These are phyloP conservation scores for Quercus tomentella DNA, from an alignment of 331 rosid species.

Conservation along the genomic window DNA sequence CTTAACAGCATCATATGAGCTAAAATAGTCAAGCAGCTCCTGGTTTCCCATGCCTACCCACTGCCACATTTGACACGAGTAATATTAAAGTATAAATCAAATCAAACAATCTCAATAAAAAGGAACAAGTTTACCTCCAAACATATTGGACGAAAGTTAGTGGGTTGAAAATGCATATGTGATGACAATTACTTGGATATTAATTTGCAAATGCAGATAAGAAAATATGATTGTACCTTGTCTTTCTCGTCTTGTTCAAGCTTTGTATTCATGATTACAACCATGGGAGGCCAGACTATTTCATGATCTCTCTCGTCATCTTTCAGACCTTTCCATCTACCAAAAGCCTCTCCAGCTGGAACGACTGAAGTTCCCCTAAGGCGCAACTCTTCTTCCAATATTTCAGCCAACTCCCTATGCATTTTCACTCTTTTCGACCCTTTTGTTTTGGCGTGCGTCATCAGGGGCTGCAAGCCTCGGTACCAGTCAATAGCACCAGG, in stretches of 20 bases:
- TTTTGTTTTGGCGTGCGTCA: conserved; percentile 89
- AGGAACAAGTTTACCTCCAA: neutral
- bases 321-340: conserved; percentile 81
- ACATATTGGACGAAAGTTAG: too few species aligned
- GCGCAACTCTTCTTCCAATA: conserved; percentile 78
- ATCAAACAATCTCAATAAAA: neutral
- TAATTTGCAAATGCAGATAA: neutral
- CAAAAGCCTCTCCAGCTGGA: conserved; percentile 80
- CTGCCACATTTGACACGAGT: conserved; percentile 29
- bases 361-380: conserved; percentile 65
- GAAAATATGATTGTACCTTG: conserved; percentile 41
- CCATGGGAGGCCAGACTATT: conserved; percentile 95
- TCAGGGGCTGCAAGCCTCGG: conserved; percentile 80
- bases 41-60: conserved; percentile 95
- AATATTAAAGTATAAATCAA: conserved; percentile 7
- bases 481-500: conserved; percentile 97
- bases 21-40: conserved; percentile 79
- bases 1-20: conserved; percentile 48
- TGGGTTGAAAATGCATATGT: neutral
- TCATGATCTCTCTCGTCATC: conserved; percentile 73
- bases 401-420: conserved; percentile 70
- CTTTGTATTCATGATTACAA: conserved; percentile 60
- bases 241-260: conserved; percentile 79
- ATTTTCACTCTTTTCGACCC: conserved; percentile 72
- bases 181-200: neutral